Base-by-base conservation (phyloP, 345 rosid genomes). In the Brassica incana region DNA sequence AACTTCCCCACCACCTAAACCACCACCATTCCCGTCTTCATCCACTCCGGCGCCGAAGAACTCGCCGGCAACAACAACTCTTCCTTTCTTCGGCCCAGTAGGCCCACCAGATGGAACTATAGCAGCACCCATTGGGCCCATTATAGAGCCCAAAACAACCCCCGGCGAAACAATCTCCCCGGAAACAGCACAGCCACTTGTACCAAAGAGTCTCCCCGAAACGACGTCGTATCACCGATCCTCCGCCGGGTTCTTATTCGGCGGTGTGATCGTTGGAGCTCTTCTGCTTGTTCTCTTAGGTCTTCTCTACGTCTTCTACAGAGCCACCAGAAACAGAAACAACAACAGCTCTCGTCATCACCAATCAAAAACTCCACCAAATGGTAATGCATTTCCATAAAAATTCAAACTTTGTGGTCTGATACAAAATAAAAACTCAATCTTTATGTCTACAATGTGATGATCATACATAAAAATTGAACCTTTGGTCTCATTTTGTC, bases 221-320 rank as follows among this genome's bases (percentile, higher is more conserved):
- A 80, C 83, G 76, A 64, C 83, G 40, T 8, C 83, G 63, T 80
- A 75, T 56, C 79, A 75, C 63, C 56, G 83, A 0, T 75, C 83
- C 7, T 38, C 83, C 12, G 20, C 79, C 32, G 79, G 83, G 6
- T 80, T 80, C 54, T 56, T 80, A 18, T 40, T 75, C 43, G 83
- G 83, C 11, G 79, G 79, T 30, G 62, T 54, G 1, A 74, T 80
- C 72, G 72, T 75, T 9, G 83, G 76, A 7, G 83, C 25, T 54
- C 83, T 80, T 56, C 43, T 75, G 7, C 76, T 80, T 18, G 76
- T 80, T 65, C 79, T 80, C 10, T 54, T 80, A 5, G 83, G 83
- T 0, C 83, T 80, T 7, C 76, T 80, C 79, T 80, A 54, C 59
- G 79, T 80, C 76, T 80, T 80, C 8, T 80, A 75, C 72, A 75